Conservation (phyloP, 768 basidiomycete genomes). For the Termitomyces sp. region DNA sequence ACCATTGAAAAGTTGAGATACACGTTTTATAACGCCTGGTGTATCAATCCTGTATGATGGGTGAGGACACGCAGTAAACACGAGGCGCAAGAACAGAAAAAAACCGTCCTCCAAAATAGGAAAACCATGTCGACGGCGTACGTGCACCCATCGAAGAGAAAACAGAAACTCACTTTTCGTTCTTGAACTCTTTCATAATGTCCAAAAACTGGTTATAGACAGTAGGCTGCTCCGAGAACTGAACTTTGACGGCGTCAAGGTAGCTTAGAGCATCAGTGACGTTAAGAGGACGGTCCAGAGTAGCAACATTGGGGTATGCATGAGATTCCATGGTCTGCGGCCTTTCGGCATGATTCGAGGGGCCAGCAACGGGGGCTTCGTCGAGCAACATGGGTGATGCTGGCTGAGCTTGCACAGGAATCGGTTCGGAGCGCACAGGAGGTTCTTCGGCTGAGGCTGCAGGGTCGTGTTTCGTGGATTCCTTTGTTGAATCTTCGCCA, state of each 20-base stretch:
- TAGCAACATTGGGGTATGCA: slow-evolving; percentile 23
- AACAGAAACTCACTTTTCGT: slow-evolving; percentile 65
- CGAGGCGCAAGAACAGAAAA: neutral
- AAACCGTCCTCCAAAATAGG: neutral
- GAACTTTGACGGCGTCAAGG: slow-evolving; percentile 88
- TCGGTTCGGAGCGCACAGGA: slow-evolving; percentile 11
- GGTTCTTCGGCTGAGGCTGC: slow-evolving; percentile 11
- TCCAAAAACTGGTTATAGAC: slow-evolving; percentile 94
- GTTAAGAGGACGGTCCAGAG: slow-evolving; percentile 69
- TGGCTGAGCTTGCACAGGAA: slow-evolving; percentile 9
- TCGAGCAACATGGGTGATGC: slow-evolving; percentile 17
- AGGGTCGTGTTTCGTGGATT: slow-evolving; percentile 9
- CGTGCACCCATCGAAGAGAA: neutral
- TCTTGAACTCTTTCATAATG: slow-evolving; percentile 99
- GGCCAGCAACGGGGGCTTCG: slow-evolving; percentile 13
- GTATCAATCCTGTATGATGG: slow-evolving; percentile 79
- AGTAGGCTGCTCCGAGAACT: slow-evolving; percentile 90
- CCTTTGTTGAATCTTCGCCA: slow-evolving; percentile 13
- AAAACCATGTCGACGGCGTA: neutral
- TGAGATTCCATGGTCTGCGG: slow-evolving; percentile 29
- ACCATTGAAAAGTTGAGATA: slow-evolving; percentile 88
- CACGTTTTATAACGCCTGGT: slow-evolving; percentile 94
- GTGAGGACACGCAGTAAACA: slow-evolving; percentile 3
- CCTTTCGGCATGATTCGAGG: slow-evolving; percentile 1
- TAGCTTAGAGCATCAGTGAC: slow-evolving; percentile 93